Evolutionary conservation across 768 basidiomycete species (phyloP).

Genomic region (Pulveroboletus sp.): DNA sequence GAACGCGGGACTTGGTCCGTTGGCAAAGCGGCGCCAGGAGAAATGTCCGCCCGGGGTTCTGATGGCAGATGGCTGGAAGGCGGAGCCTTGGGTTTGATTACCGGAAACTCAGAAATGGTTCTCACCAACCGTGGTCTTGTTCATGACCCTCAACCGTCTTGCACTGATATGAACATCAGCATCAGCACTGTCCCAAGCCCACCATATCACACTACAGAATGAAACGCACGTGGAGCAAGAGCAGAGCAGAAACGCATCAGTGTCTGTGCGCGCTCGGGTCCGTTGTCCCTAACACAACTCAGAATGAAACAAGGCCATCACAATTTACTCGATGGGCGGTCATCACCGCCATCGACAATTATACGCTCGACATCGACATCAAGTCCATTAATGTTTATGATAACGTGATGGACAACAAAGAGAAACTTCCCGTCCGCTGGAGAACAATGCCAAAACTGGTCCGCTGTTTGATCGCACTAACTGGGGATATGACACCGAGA

Average conservation of each 20-base stretch:
- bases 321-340: not conserved
- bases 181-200: not conserved
- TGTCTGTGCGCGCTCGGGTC: slow-evolving; percentile 4
- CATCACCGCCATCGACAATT: slow-evolving; percentile 8
- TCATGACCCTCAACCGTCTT: not conserved
- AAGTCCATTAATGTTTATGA: slow-evolving; percentile 6
- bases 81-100: not conserved
- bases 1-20: not conserved
- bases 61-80: not conserved
- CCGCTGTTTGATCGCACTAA: not conserved
- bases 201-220: slow-evolving; percentile 1
- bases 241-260: not conserved
- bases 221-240: slow-evolving; percentile 8
- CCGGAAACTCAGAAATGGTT: not conserved
- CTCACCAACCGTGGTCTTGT: not conserved
- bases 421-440: not conserved
- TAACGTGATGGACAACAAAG: not conserved
- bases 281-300: not conserved
- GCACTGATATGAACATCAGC: not conserved
- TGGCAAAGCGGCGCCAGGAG: not conserved
- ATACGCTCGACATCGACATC: slow-evolving; percentile 11
- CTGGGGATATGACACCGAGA: not conserved
- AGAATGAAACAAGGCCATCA: slow-evolving; percentile 3
- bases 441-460: not conserved
- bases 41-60: not conserved